A percentile compares a stretch with the other conserved stretches of the same genome.
These are phyloP conservation scores for Neoarthrinium moseri DNA, from an alignment of 2,329 filamentous ascomycete genomes.

Conservation along the genomic window DNA sequence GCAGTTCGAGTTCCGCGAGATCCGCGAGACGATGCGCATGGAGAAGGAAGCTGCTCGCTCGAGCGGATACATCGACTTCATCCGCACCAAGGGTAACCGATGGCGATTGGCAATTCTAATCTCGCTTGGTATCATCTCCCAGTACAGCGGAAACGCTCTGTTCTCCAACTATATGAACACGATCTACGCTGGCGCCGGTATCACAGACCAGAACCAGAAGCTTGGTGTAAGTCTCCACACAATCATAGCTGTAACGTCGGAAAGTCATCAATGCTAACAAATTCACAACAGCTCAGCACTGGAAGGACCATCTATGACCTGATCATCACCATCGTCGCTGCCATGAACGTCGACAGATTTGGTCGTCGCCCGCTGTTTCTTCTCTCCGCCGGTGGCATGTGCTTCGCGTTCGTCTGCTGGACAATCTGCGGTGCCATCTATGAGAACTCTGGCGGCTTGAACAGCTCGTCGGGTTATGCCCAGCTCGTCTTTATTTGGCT, in stretches of 20 bases:
- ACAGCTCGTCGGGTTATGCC: conserved; percentile 46
- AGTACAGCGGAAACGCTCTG: conserved; percentile 67
- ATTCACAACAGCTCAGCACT: conserved; percentile 40
- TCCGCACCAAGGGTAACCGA: conserved; percentile 62
- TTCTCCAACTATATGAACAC: conserved; percentile 67
- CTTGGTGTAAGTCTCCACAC: conserved; percentile 45
- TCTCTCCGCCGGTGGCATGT: conserved; percentile 46
- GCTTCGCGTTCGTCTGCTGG: conserved; percentile 46
- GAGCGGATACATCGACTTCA: conserved; percentile 59
- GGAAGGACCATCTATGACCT: conserved; percentile 61
- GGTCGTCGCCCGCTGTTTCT: conserved; percentile 51
- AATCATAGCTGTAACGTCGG: too few species aligned
- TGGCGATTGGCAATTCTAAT: conserved; percentile 62
- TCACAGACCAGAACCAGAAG: conserved; percentile 55
- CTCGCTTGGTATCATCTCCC: conserved; percentile 64
- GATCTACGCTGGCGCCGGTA: conserved; percentile 61
- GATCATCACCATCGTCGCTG: conserved; percentile 53
- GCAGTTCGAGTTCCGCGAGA: conserved; percentile 66
- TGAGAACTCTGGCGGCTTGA: conserved; percentile 42
- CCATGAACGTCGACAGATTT: conserved; percentile 47
- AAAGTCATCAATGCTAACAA: conserved; percentile 20
- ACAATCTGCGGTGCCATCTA: conserved; percentile 52
- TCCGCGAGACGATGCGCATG: conserved; percentile 60
- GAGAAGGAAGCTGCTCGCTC: conserved; percentile 49
- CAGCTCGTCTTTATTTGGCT: conserved; percentile 60